Conservation (phyloP, 208 protist species). For the Wallacemonas rigidus region DNA sequence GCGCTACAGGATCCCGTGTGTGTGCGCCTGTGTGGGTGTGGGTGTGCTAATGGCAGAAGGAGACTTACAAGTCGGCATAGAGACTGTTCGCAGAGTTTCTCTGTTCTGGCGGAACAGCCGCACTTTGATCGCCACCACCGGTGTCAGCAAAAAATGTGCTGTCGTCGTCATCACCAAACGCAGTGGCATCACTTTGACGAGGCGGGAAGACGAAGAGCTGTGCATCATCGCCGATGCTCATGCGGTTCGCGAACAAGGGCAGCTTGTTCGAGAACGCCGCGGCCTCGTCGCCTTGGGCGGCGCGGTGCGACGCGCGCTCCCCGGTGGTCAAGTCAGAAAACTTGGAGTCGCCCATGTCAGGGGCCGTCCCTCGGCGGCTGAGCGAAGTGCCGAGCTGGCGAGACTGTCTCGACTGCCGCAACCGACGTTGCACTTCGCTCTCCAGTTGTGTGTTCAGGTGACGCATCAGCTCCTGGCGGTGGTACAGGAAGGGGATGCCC, state of each 20-base stretch:
- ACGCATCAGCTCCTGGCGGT: conserved; percentile 32
- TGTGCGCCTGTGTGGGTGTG: too few species aligned
- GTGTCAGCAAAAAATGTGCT: too few species aligned
- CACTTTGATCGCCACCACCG: too few species aligned
- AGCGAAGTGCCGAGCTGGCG: neutral
- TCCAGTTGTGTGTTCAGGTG: conserved; percentile 28
- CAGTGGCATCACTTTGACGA: neutral
- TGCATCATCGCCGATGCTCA: neutral
- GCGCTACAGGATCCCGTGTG: too few species aligned
- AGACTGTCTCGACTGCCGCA: conserved; percentile 6
- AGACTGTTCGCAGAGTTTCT: too few species aligned
- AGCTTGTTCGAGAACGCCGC: neutral
- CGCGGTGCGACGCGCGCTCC: neutral
- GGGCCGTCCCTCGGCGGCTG: neutral
- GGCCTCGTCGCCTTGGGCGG: neutral
- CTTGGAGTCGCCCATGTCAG: neutral
- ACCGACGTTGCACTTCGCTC: conserved; percentile 24
- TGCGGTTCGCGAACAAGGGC: neutral
- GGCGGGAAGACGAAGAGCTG: neutral
- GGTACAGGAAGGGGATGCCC: conserved; percentile 46
- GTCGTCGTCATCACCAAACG: neutral
- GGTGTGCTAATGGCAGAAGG: too few species aligned
- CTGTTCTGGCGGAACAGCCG: too few species aligned
- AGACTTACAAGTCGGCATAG: too few species aligned
- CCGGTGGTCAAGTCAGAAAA: neutral